Percentiles rank a stretch among this genome's conserved stretches.
Evolutionary conservation across 352 stramenopile genomes (phyloP).

Genomic region (Phytopythium chamaehyphon): DNA sequence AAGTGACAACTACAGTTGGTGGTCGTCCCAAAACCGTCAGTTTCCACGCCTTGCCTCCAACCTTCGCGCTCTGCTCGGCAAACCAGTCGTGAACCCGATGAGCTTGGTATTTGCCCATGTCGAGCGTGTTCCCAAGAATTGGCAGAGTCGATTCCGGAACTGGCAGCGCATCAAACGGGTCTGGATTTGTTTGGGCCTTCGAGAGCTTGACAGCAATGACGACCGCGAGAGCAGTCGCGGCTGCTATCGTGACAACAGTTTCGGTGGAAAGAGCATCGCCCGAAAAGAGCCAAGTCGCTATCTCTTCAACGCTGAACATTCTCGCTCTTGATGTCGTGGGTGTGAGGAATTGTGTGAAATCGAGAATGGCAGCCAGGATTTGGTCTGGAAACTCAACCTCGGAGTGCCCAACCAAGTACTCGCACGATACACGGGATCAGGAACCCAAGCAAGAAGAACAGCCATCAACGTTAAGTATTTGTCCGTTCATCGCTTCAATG

Average conservation of each 20-base stretch:
- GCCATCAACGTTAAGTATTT: too few species aligned
- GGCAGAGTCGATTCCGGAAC: constrained; percentile 30
- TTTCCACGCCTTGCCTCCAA: constrained; percentile 29
- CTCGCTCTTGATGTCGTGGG: too few species aligned
- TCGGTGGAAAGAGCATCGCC: not conserved
- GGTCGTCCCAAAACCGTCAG: constrained; percentile 25
- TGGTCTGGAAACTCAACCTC: too few species aligned
- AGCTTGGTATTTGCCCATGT: constrained; percentile 37
- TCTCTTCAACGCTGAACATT: not conserved
- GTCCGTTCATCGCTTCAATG: too few species aligned
- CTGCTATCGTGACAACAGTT: not conserved
- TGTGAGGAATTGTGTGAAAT: too few species aligned
- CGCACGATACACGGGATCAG: too few species aligned
- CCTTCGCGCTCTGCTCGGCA: constrained; percentile 28
- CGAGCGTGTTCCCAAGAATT: constrained; percentile 41
- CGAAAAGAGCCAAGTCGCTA: too few species aligned
- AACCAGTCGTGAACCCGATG: constrained; percentile 47
- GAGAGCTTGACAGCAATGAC: not conserved
- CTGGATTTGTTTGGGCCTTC: not conserved
- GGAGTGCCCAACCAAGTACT: too few species aligned
- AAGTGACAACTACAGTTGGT: constrained; percentile 35
- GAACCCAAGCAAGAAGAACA: too few species aligned
- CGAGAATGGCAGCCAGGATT: too few species aligned
- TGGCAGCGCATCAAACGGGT: constrained; percentile 11
- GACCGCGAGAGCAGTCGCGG: not conserved